These are phyloP conservation scores for Wallacemonas sp. DNA, from an alignment of 208 protist genomes.

Conservation along the genomic window DNA sequence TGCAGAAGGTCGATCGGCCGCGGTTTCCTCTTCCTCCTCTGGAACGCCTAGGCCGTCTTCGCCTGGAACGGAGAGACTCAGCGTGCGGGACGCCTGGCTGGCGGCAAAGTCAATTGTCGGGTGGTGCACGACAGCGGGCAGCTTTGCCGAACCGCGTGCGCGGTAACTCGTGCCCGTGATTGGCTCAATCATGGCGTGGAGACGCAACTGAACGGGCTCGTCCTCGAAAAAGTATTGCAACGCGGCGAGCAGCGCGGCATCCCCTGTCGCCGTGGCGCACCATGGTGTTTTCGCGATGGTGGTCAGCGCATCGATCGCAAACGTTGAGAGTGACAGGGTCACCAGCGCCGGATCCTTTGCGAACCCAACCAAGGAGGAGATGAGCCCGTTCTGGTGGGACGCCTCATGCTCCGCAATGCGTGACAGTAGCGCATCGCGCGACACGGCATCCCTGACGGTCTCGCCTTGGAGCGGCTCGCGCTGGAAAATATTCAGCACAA, in stretches of 20 bases:
- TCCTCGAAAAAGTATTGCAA: slow-evolving; percentile 26
- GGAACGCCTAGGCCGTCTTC: not conserved
- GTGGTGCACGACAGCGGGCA: slow-evolving; percentile 26
- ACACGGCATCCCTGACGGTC: slow-evolving; percentile 18
- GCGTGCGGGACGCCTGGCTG: slow-evolving; percentile 12
- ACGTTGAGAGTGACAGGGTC: slow-evolving; percentile 30
- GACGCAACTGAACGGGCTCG: slow-evolving; percentile 23
- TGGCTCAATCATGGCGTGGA: slow-evolving; percentile 34
- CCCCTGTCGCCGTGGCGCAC: slow-evolving; percentile 22
- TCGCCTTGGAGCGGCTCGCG: slow-evolving; percentile 28
- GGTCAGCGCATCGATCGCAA: slow-evolving; percentile 35
- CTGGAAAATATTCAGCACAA: slow-evolving; percentile 42
- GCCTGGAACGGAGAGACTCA: not conserved
- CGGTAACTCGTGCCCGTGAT: slow-evolving; percentile 50
- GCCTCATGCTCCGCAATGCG: slow-evolving; percentile 18
- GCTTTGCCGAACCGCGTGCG: slow-evolving; percentile 17
- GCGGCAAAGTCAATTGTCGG: slow-evolving; percentile 45
- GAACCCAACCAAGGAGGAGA: slow-evolving; percentile 19
- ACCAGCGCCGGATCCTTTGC: slow-evolving; percentile 12
- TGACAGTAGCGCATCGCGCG: slow-evolving; percentile 41
- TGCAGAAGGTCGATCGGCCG: not conserved
- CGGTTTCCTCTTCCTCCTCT: no score
- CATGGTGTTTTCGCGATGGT: slow-evolving; percentile 27
- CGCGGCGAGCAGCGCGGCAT: slow-evolving; percentile 26
- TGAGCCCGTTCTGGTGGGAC: not conserved